Conservation (phyloP, 352 stramenopile genomes). For the Phytophthora litchii region DNA sequence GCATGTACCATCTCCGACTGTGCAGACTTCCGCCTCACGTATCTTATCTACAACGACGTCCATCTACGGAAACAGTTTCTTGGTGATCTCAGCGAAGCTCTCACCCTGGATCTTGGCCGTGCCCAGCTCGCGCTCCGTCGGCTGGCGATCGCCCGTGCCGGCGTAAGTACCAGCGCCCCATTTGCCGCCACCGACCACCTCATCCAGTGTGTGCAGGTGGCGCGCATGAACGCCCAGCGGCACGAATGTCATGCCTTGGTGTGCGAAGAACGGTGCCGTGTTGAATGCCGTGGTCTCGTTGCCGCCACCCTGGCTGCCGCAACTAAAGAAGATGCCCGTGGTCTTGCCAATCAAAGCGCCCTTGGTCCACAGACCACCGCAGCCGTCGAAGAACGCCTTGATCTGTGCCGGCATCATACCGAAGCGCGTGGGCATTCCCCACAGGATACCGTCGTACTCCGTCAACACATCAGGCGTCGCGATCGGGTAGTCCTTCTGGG, state of each 20-base stretch:
- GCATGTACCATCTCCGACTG: too few species aligned
- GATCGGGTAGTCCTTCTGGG: constrained; percentile 45
- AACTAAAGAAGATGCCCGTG: constrained; percentile 72
- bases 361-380: constrained; percentile 2
- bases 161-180: constrained; percentile 78
- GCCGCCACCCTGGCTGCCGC: constrained; percentile 65
- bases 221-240: constrained; percentile 53
- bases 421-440: constrained; percentile 87
- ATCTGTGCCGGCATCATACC: constrained; percentile 76
- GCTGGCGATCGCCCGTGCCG: constrained; percentile 56
- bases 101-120: constrained; percentile 67
- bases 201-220: constrained; percentile 49
- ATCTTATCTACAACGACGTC: too few species aligned
- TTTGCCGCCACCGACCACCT: constrained; percentile 50
- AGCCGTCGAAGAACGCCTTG: constrained; percentile 79
- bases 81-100: constrained; percentile 63
- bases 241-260: constrained; percentile 88
- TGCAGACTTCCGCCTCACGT: too few species aligned
- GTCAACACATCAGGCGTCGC: constrained; percentile 55
- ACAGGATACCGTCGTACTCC: constrained; percentile 55
- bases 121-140: constrained; percentile 65
- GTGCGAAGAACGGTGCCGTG: constrained; percentile 65
- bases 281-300: constrained; percentile 82
- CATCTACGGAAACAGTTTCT: constrained; percentile 40
- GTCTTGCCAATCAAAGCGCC: constrained; percentile 76